Conservation (phyloP, 768 basidiomycete species). For the Lentinula guzmanii region DNA sequence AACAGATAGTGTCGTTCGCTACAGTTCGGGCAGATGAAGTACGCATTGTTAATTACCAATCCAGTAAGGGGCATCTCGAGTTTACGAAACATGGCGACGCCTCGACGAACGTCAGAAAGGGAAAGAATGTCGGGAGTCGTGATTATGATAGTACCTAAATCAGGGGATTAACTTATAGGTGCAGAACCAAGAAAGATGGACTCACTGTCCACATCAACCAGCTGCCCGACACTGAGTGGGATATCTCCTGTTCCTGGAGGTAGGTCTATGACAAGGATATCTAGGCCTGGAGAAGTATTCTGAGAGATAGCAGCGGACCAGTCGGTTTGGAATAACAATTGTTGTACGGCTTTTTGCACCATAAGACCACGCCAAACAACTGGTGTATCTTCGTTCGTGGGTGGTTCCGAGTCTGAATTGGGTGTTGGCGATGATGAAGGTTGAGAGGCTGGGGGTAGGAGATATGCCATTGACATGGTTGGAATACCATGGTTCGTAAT, state of each 20-base stretch:
- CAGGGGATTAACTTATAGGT: neutral
- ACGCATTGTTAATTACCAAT: slow-evolving; percentile 81
- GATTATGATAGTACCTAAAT: slow-evolving; percentile 81
- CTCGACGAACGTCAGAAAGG: slow-evolving; percentile 85
- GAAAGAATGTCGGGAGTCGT: slow-evolving; percentile 96
- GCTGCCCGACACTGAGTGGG: slow-evolving; percentile 83
- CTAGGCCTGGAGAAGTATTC: slow-evolving; percentile 37
- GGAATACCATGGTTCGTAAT: slow-evolving; percentile 84
- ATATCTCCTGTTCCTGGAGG: slow-evolving; percentile 98
- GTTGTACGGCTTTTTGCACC: slow-evolving; percentile 98
- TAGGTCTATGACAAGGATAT: slow-evolving; percentile 90
- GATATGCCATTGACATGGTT: slow-evolving; percentile 97
- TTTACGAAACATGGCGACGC: slow-evolving; percentile 89
- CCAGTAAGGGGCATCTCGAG: slow-evolving; percentile 85
- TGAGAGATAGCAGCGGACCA: slow-evolving; percentile 50
- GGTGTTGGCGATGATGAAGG: neutral
- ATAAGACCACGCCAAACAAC: slow-evolving; percentile 96
- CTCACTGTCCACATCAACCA: slow-evolving; percentile 79
- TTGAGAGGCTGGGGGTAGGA: slow-evolving; percentile 52
- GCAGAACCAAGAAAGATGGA: neutral
- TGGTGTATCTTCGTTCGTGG: slow-evolving; percentile 61
- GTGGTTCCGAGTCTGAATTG: slow-evolving; percentile 21
- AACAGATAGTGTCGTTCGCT: slow-evolving; percentile 57
- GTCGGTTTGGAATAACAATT: slow-evolving; percentile 93
- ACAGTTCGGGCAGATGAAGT: slow-evolving; percentile 77